phyloP scores from a whole-genome alignment of 495 filamentous ascomycete species.

The Aspergillus asperescens region DNA sequence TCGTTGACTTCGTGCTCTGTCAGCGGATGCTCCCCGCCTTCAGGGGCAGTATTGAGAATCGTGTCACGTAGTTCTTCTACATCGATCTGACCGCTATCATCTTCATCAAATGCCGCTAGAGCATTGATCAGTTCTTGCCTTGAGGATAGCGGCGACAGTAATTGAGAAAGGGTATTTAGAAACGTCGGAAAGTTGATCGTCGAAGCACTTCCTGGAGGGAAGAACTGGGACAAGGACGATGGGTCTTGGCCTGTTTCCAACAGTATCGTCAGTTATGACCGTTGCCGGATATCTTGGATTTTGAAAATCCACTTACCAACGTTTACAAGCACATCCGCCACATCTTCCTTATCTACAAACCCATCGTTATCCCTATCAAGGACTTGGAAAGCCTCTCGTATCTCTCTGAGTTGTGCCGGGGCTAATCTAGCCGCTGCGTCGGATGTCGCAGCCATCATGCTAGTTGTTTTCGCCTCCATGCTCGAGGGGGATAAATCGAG shows the following conservation, averaged over 20 bases:
- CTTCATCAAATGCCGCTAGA: constrained; percentile 91
- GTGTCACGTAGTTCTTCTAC: constrained; percentile 76
- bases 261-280: not conserved
- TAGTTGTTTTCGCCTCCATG: constrained; percentile 27
- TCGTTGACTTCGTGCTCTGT: constrained; percentile 75
- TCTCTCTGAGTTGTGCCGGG: constrained; percentile 61
- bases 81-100: constrained; percentile 90
- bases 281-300: not conserved
- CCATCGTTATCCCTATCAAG: constrained; percentile 79
- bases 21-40: constrained; percentile 61
- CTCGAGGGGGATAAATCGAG: constrained; percentile 25
- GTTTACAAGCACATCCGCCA: constrained; percentile 73
- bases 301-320: constrained; percentile 48
- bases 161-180: constrained; percentile 66
- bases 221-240: constrained; percentile 64
- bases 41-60: constrained; percentile 72
- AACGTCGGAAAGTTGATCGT: constrained; percentile 80
- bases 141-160: constrained; percentile 67
- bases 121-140: constrained; percentile 75
- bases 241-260: constrained; percentile 45
- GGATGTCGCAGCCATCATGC: constrained; percentile 21
- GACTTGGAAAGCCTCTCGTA: constrained; percentile 83
- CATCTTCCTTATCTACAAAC: constrained; percentile 66
- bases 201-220: constrained; percentile 60
- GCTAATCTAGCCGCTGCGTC: constrained; percentile 60